Evolutionary conservation across 441 rosid species (phyloP), one percentile per base, ranked within the genome.

Genomic region (Euphorbia corollata): DNA sequence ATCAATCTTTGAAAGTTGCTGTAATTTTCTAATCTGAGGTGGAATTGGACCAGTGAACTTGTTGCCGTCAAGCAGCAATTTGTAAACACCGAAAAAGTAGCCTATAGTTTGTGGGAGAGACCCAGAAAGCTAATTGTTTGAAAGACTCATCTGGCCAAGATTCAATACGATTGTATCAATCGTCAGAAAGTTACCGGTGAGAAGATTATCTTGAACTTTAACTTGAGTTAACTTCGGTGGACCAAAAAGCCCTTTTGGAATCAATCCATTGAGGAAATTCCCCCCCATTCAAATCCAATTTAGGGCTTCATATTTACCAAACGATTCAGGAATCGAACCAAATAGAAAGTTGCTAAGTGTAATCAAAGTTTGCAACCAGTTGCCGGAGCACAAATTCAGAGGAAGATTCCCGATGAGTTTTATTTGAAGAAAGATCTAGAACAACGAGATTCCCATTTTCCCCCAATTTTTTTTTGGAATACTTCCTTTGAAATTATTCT

Each of bases 21-120:
- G 92, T 0, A 93, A 75, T 59, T 71, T 84, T 53, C 98, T 97
- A 58, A 93, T 83, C 70, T 88, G 84, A 0, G 91, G 82, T 4
- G 97, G 98, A 71, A 93, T 91, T 36, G 59, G 76, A 51, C 97
- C 98, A 41, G 82, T 72, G 70, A 93, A 93, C 71, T 79, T 73
- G 83, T 93, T 93, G 2, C 98, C 97, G 41, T 93, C 95, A 6
- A 93, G 91, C 20, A 93, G 92, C 54, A 93, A 79, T 77, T 93
- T 93, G 76, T 93, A 97, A 11, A 93, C 88, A 9, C 89, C 95
- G 11, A 90, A 71, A 72, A 93, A 90, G 79, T 89, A 89, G 0
- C 97, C 97, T 1, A 93, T 77, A 12, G 73, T 81, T 0, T 88
- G 72, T 2, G 98, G 98, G 64, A 93, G 74, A 1, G 84, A 71